phyloP scores from a whole-genome alignment of 2,329 filamentous ascomycete species.

The Pseudogymnoascus sp. region DNA sequence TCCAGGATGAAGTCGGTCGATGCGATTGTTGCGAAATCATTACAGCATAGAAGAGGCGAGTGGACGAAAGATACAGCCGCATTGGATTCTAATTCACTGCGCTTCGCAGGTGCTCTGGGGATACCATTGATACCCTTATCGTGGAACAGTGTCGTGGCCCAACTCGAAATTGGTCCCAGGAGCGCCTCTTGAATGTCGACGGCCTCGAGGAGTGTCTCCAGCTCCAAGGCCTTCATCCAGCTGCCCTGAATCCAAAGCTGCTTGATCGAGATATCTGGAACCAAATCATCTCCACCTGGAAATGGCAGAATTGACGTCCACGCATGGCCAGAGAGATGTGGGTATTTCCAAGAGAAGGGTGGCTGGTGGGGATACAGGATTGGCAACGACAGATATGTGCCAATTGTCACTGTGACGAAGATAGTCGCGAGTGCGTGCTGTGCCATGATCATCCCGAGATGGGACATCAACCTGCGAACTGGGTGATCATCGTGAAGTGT shows the following conservation, averaged over 20 bases:
- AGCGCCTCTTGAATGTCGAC: conserved; percentile 40
- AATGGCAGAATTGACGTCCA: conserved; percentile 42
- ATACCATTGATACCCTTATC: neutral
- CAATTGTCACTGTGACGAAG: neutral
- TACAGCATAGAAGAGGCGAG: conserved; percentile 47
- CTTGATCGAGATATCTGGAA: conserved; percentile 42
- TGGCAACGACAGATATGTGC: neutral
- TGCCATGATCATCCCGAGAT: neutral
- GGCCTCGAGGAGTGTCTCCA: conserved; percentile 38
- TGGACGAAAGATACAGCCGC: conserved; percentile 33
- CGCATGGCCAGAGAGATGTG: conserved; percentile 41
- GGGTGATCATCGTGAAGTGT: neutral
- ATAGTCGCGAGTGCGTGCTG: neutral
- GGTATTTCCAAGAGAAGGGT: neutral
- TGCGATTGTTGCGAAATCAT: conserved; percentile 37
- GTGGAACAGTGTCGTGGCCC: neutral
- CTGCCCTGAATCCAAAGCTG: conserved; percentile 48
- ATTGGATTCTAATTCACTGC: neutral
- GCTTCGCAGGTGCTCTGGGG: neutral
- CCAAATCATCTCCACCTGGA: conserved; percentile 27
- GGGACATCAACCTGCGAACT: neutral
- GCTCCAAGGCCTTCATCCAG: conserved; percentile 45
- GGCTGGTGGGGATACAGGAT: neutral
- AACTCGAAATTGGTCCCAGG: conserved; percentile 26
- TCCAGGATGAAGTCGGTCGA: conserved; percentile 36